These are phyloP conservation scores for Myxozyma neglecta DNA, from an alignment of 805 yeast genomes.

Conservation along the genomic window DNA sequence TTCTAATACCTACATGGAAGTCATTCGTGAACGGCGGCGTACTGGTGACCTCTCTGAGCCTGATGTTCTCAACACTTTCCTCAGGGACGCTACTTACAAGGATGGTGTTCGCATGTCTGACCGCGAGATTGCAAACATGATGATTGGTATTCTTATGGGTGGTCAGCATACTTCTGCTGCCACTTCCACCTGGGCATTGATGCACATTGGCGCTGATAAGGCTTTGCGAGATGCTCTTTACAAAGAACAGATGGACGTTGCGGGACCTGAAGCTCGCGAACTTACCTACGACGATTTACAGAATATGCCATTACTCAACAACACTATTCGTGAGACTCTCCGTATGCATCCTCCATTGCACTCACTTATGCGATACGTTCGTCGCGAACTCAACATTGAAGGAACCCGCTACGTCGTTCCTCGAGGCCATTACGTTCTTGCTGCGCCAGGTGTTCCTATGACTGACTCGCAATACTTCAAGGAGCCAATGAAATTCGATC, in stretches of 20 bases:
- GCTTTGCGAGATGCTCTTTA: constrained; percentile 79
- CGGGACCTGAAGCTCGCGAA: constrained; percentile 49
- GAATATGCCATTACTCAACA: constrained; percentile 76
- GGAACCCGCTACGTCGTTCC: constrained; percentile 81
- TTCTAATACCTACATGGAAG: constrained; percentile 73
- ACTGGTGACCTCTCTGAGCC: constrained; percentile 71
- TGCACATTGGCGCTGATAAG: constrained; percentile 86
- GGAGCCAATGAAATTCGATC: constrained; percentile 67
- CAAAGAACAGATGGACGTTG: constrained; percentile 67
- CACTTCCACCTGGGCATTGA: constrained; percentile 90
- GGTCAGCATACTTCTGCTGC: constrained; percentile 98
- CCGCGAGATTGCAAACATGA: constrained; percentile 86
- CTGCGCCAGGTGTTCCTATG: constrained; percentile 90
- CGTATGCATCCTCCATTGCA: constrained; percentile 97
- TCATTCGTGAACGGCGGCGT: constrained; percentile 71
- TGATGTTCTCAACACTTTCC: constrained; percentile 84
- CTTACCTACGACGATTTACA: constrained; percentile 80
- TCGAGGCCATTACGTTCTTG: constrained; percentile 82
- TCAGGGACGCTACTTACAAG: constrained; percentile 80
- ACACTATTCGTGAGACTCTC: constrained; percentile 86
- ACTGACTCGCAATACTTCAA: constrained; percentile 77
- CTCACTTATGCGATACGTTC: constrained; percentile 90
- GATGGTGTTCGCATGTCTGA: constrained; percentile 95
- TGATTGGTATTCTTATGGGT: constrained; percentile 97
- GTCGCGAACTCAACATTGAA: constrained; percentile 74